phyloP scores from a whole-genome alignment of 1,139 yeast species.

The Debaryomyces udenii region DNA sequence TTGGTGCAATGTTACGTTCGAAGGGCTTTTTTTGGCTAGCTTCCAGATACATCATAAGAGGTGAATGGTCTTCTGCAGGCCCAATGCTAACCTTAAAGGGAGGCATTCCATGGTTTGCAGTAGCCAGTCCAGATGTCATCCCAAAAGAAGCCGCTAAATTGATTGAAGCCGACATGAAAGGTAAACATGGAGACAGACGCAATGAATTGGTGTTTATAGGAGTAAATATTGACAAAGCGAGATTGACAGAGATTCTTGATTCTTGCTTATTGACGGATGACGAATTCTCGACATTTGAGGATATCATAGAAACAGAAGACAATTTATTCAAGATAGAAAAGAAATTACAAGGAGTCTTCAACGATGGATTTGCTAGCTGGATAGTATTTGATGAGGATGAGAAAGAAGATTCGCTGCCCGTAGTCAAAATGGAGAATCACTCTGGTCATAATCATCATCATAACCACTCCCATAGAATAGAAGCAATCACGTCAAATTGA shows the following conservation, averaged over 20 bases:
- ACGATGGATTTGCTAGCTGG: constrained; percentile 40
- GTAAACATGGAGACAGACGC: constrained; percentile 44
- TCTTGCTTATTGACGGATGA: constrained; percentile 40
- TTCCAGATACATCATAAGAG: constrained; percentile 40
- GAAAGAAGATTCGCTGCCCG: constrained; percentile 2
- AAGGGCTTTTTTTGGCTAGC: constrained; percentile 55
- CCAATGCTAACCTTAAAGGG: constrained; percentile 45
- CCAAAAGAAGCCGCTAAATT: constrained; percentile 34
- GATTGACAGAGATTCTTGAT: constrained; percentile 31
- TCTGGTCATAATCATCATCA: not conserved
- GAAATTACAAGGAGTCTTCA: constrained; percentile 30
- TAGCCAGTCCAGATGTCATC: constrained; percentile 35
- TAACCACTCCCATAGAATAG: not conserved
- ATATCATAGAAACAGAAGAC: constrained; percentile 25
- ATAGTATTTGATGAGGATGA: constrained; percentile 17
- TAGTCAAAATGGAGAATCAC: not conserved
- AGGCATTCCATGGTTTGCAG: constrained; percentile 50
- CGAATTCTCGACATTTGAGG: constrained; percentile 30
- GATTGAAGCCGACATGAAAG: constrained; percentile 38
- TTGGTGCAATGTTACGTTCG: constrained; percentile 41
- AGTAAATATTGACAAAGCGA: constrained; percentile 29
- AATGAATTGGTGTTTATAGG: constrained; percentile 51
- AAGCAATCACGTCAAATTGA: too few relatives aligned
- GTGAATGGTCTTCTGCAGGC: constrained; percentile 53
- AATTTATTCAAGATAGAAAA: constrained; percentile 34